These are phyloP conservation scores for Astrothelium subdiscretum DNA, from an alignment of 495 filamentous ascomycete species.

Conservation along the genomic window DNA sequence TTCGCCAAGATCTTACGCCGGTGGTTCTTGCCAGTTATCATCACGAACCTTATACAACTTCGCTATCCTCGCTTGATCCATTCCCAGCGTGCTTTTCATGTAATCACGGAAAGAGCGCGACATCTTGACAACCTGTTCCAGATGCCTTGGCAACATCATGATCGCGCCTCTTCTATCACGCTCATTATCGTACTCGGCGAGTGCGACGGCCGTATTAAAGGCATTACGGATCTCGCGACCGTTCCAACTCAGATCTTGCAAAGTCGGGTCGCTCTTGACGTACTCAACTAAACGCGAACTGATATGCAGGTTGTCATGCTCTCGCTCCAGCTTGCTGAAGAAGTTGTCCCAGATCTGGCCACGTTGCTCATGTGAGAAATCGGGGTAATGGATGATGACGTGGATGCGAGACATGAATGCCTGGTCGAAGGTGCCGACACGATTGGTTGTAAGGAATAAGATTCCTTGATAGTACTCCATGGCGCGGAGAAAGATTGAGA, in stretches of 20 bases:
- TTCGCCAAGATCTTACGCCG: too few species aligned
- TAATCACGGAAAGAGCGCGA: neutral
- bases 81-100: neutral
- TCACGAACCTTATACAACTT: neutral
- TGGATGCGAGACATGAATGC: conserved; percentile 39
- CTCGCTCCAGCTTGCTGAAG: conserved; percentile 6
- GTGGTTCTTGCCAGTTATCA: neutral
- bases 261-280: neutral
- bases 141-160: neutral
- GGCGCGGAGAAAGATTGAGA: neutral
- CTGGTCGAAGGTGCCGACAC: conserved; percentile 40
- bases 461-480: conserved; percentile 48
- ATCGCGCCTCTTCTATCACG: neutral
- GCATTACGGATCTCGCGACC: conserved; percentile 20
- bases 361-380: conserved; percentile 14
- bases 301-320: neutral
- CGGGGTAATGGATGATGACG: conserved; percentile 37
- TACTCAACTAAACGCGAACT: neutral
- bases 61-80: neutral
- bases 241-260: conserved; percentile 10
- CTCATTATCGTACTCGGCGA: conserved; percentile 12
- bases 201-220: conserved; percentile 16
- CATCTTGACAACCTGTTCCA: neutral
- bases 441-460: conserved; percentile 47
- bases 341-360: conserved; percentile 17